These are phyloP conservation scores for Tetraselmis chui DNA, from an alignment of 139 green algal genomes.

Conservation along the genomic window DNA sequence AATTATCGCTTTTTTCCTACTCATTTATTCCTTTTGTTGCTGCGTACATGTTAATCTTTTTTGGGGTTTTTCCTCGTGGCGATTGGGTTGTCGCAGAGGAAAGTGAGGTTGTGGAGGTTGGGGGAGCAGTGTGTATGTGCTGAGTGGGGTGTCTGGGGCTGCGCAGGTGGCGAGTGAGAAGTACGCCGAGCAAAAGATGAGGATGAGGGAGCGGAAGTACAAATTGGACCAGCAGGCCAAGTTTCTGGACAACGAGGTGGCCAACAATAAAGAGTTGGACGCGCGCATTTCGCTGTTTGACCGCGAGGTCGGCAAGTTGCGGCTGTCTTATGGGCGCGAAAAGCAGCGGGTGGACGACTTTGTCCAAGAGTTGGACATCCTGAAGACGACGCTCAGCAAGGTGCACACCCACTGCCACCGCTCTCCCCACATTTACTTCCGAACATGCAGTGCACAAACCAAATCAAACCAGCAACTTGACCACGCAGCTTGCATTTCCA, in stretches of 20 bases:
- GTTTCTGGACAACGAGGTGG: conserved; percentile 63
- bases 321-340: conserved; percentile 30
- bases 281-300: conserved; percentile 56
- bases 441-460: too few species aligned
- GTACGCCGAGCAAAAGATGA: conserved; percentile 45
- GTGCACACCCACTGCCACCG: too few species aligned
- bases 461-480: too few species aligned
- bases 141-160: too few species aligned
- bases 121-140: too few species aligned
- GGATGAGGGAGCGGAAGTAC: conserved; percentile 40
- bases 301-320: conserved; percentile 49
- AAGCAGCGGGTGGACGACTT: conserved; percentile 29
- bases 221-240: conserved; percentile 52
- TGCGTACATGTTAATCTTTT: neutral
- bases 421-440: too few species aligned
- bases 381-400: conserved; percentile 47
- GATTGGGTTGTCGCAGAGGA: too few species aligned
- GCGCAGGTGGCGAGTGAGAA: conserved; percentile 21
- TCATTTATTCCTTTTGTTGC: neutral
- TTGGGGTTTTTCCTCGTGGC: neutral
- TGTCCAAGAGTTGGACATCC: conserved; percentile 38
- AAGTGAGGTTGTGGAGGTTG: too few species aligned
- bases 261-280: conserved; percentile 70
- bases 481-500: too few species aligned
- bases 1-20: neutral